A percentile compares a stretch with the other conserved stretches of the same genome.
phyloP scores from a whole-genome alignment of 805 yeast genomes.

The Yarrowia sp. region DNA sequence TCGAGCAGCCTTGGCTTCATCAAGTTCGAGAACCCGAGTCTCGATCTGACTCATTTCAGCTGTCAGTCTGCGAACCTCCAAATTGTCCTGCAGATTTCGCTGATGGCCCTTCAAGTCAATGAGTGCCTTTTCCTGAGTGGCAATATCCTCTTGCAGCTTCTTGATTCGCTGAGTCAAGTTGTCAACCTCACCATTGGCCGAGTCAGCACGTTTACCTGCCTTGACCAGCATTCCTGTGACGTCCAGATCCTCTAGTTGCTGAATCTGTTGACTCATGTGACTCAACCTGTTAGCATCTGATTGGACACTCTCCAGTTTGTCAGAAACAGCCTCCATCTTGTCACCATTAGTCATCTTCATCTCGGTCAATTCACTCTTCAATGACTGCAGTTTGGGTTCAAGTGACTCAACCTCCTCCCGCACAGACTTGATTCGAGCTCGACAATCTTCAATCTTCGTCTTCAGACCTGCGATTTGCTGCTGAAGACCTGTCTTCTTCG shows the following conservation, averaged over 20 bases:
- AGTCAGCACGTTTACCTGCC: not conserved
- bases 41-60: conserved; percentile 42
- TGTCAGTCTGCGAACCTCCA: conserved; percentile 52
- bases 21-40: conserved; percentile 45
- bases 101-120: conserved; percentile 60
- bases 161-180: not conserved
- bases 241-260: not conserved
- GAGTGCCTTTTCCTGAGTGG: conserved; percentile 43
- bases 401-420: conserved; percentile 26
- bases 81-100: conserved; percentile 59
- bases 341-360: conserved; percentile 32
- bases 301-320: not conserved
- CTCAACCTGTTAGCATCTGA: not conserved
- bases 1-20: conserved; percentile 55
- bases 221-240: not conserved
- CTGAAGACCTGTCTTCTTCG: conserved; percentile 40
- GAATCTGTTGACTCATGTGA: not conserved
- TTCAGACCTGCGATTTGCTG: conserved; percentile 10
- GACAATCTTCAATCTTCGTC: conserved; percentile 27
- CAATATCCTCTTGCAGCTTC: conserved; percentile 29
- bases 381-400: not conserved
- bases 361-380: not conserved
- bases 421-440: conserved; percentile 1
- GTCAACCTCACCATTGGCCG: not conserved
- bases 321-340: not conserved